A percentile compares a stretch with the other conserved stretches of the same genome.
These are phyloP conservation scores for Mycena filopes DNA, from an alignment of 768 basidiomycete species.

Conservation along the genomic window DNA sequence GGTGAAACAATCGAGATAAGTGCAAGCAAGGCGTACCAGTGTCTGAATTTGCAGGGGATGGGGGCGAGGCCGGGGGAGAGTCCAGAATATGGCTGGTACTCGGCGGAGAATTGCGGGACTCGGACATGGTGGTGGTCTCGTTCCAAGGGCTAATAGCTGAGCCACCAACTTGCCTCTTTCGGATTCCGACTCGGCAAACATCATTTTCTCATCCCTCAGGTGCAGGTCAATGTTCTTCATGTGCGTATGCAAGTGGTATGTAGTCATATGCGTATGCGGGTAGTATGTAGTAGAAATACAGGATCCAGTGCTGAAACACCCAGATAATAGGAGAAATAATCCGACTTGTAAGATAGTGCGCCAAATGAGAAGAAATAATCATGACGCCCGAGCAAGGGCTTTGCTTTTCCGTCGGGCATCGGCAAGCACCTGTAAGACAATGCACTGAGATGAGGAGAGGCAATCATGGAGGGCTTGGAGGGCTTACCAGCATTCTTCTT, in stretches of 20 bases:
- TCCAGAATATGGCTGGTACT: conserved; percentile 14
- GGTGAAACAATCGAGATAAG: conserved; percentile 24
- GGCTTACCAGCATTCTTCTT: conserved; percentile 55
- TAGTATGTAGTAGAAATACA: conserved; percentile 21
- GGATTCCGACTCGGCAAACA: conserved; percentile 7
- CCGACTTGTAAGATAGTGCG: conserved; percentile 20
- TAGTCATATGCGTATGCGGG: not conserved
- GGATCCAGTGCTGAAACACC: not conserved
- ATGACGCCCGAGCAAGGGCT: conserved; percentile 18
- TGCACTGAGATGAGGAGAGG: too few species aligned
- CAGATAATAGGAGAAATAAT: conserved; percentile 18
- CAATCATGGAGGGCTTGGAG: too few species aligned
- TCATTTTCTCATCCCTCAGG: not conserved
- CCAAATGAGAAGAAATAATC: conserved; percentile 15
- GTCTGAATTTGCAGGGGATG: conserved; percentile 57
- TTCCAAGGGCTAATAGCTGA: conserved; percentile 11
- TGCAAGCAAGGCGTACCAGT: conserved; percentile 45
- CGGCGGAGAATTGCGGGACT: not conserved
- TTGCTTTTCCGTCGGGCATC: conserved; percentile 56
- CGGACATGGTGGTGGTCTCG: conserved; percentile 24
- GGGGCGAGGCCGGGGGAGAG: conserved; percentile 52
- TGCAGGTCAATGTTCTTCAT: not conserved
- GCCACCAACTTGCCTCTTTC: conserved; percentile 26
- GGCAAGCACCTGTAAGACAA: too few species aligned
- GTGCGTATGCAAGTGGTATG: not conserved